Base-by-base conservation (phyloP, 768 basidiomycete species). In the Serendipita vermifera region DNA sequence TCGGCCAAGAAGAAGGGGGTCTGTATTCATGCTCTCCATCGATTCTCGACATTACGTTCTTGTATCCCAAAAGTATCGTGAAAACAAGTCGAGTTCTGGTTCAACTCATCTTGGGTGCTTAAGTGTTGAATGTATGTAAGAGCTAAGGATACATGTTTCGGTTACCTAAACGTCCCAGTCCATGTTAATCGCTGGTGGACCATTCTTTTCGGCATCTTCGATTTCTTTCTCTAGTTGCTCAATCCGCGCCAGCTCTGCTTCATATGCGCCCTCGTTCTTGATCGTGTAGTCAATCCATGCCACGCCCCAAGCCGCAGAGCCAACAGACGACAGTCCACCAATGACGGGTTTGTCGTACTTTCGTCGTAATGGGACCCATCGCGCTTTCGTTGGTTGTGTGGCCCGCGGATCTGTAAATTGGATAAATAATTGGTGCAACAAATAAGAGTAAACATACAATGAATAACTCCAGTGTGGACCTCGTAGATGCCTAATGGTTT, bases 251-350 rank as follows among this genome's bases (percentile, higher is more conserved):
- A 51, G 48, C 38, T 57, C 39, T 39, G 33, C 55, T 3, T 20
- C 31, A 38, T 29, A 15, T 31, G 38, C 17, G 20, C 63, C 48
- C 43, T 62, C 63, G 3, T 61, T 61, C 15, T 75, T 73, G 62
- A 76, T 70, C 33, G 69, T 67, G 0, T 73, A 75, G 58, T 88
- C 87, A 17, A 88, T 73, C 79, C 83, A 87, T 3, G 85, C 83
- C 51, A 90, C 66, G 0, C 77, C 85, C 89, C 88, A 90, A 3
- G 83, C 86, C 0, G 78, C 80, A 62, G 83, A 81, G 5, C 89
- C 87, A 1, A 77, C 78, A 66, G 85, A 86, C 0, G 81, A 77
- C 2, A 84, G 85, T 0, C 85, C 86, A 5, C 86, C 69, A 20
- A 85, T 68, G 1, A 62, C 67, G 59, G 59, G 63, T 59, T 74